Conservation (phyloP, 495 filamentous ascomycete genomes). For the Annulohypoxylon maeteangense region DNA sequence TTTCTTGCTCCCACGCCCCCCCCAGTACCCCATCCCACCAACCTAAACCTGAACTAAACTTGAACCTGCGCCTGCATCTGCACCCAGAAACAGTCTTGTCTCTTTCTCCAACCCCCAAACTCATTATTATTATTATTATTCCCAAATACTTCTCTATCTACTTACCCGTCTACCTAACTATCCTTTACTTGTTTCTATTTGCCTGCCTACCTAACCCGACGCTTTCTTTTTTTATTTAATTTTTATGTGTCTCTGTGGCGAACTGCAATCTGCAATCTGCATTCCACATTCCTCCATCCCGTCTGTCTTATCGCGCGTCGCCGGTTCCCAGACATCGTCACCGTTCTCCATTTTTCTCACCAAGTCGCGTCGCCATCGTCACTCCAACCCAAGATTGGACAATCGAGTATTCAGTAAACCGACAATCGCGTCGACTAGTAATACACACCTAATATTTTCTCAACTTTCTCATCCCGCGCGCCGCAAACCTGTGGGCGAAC, state of each 20-base stretch:
- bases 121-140: conserved; percentile 27
- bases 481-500: conserved; percentile 22
- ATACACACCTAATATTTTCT: conserved; percentile 33
- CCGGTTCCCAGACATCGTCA: conserved; percentile 45
- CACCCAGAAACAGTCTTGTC: conserved; percentile 13
- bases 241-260: conserved; percentile 33
- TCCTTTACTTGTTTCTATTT: conserved; percentile 35
- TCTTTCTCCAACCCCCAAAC: conserved; percentile 41
- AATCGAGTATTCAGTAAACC: conserved; percentile 32
- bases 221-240: conserved; percentile 23
- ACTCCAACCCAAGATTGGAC: conserved; percentile 47
- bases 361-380: conserved; percentile 56
- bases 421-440: conserved; percentile 41
- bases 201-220: conserved; percentile 57
- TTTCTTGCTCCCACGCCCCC: conserved; percentile 41
- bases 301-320: conserved; percentile 31
- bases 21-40: conserved; percentile 31
- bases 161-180: conserved; percentile 26
- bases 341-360: conserved; percentile 51
- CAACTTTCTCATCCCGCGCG: conserved; percentile 26
- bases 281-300: conserved; percentile 39
- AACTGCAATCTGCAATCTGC: conserved; percentile 39
- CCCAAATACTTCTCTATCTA: conserved; percentile 36
- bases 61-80: conserved; percentile 13
- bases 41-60: conserved; percentile 1